Base-by-base conservation (phyloP, 208 protist species). In the Balamuthia mandrillaris region DNA sequence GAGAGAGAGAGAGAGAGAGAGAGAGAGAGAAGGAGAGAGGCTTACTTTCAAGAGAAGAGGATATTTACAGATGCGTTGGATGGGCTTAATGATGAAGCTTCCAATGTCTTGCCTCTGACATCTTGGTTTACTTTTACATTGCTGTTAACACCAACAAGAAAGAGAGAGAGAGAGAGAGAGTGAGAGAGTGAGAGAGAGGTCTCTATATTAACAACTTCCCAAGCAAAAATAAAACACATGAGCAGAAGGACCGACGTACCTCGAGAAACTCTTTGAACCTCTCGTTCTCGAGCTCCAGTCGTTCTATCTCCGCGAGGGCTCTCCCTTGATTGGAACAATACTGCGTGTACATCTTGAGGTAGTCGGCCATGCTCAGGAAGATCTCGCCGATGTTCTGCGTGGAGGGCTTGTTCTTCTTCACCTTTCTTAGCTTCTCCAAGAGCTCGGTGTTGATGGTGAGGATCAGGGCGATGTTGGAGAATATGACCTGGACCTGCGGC, bases 51-150 rank as follows among this genome's bases (percentile, higher is more conserved):
- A 29, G 3, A 78, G 68, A 24, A 78, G n/a, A 0, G 68, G 68
- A 39, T 78, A 78, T 33, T 78, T 78, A 35, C 68, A 78, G 44
- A 78, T 78, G 24, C 68, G 68, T 31, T 78, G 68, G 41, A 78
- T 78, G 68, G 68, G 68, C 68, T 78, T 78, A 47, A 78, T 78
- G 68, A 78, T 78, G 68, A 78, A 78, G 68, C 68, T 78, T 24
- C 68, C 68, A 27, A 78, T 78, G 45, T 78, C 68, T 21, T 78
- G 68, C 16, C 68, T 27, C 27, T 78, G 68, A 39, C 68, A 78
- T 3, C 68, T 41, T 37, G 51, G 45, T 21, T 78, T 78, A 21
- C 58, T 78, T 29, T 78, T 78, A 37, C 68, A 78, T 37, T 78
- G 45, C 68, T 78, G 68, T n/a, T 10, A 29, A 9, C n/a, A 45